Conservation (phyloP, 163 green algal species). For the Chlorella variabilis region DNA sequence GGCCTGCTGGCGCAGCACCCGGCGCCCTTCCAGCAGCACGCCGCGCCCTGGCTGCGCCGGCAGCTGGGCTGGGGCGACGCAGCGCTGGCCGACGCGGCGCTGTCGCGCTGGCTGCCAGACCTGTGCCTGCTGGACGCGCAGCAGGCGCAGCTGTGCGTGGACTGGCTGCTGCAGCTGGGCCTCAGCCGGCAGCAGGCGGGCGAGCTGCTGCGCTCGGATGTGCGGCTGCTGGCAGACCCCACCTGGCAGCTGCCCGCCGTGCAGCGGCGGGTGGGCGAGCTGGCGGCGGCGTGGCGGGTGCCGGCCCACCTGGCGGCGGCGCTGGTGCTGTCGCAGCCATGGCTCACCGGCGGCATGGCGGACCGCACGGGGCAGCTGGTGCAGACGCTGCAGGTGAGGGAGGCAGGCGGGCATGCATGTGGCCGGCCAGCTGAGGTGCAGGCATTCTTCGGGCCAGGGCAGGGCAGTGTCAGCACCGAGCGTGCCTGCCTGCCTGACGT, state of each 20-base stretch:
- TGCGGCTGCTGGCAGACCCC: background rate
- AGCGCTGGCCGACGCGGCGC: constrained; percentile 13
- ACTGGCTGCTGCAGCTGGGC: constrained; percentile 3
- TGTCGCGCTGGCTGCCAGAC: background rate
- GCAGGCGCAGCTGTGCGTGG: background rate
- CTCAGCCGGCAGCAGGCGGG: background rate
- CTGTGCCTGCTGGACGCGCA: background rate
- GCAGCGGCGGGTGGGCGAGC: background rate
- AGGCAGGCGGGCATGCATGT: background rate
- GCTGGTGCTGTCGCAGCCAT: constrained; percentile 1
- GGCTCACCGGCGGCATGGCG: too few species aligned
- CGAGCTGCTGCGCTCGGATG: background rate
- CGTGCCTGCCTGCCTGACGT: background rate
- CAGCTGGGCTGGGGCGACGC: constrained; percentile 26
- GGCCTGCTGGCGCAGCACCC: constrained; percentile 25
- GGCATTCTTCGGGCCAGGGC: too few species aligned
- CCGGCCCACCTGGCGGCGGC: background rate
- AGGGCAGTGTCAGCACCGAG: background rate
- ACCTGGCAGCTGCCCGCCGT: background rate
- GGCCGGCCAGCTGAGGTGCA: too few species aligned
- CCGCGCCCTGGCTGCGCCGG: constrained; percentile 16
- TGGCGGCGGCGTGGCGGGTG: background rate
- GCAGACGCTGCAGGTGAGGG: background rate
- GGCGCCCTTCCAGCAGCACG: background rate
- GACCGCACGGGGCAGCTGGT: background rate